Evolutionary conservation across 2,329 filamentous ascomycete genomes (phyloP), one percentile per base, ranked within the genome.

Genomic region (Stenocarpella maydis): DNA sequence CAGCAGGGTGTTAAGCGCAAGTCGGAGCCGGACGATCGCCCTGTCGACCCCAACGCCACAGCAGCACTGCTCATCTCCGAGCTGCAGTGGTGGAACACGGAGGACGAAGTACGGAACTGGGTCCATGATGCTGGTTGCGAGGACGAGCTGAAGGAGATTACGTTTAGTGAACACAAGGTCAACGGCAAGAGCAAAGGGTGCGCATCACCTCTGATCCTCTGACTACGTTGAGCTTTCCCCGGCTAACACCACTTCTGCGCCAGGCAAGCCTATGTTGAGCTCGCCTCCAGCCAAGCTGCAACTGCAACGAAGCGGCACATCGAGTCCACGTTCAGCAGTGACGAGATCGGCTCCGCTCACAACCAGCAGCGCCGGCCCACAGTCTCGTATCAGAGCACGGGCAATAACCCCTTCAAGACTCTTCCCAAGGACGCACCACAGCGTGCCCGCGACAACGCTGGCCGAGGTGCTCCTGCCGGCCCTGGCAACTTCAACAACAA

Each of bases 181-280:
- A 99, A 99, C 74, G 96, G 96, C 74, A 99, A 99, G 83, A 97
- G 94, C 82, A 98, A 98, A 84, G 95, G 96, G 95, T 97, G 86
- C 73, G 90, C 73, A 90, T 15, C 43, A 26, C 37, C 65, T 53
- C 68, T 73, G 73, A 24, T 28, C n/a, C 49, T 21, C 19, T n/a
- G 31, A 37, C 14, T 26, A 15, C 10, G 19, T 28, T 39, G 14
- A 7, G 14, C n/a, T 2, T 24, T 12, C 34, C 8, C 24, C 17
- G 37, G n/a, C 41, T 67, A 55, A 58, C 50, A n/a, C 24, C 19
- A 39, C 65, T 71, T 74, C 60, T 75, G 67, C 21, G 41, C 54
- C 72, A 90, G 89, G 10, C 88, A 91, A 86, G 94, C 91, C 6
- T 98, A 95, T 76, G 83, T 98, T 54, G 93, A 98, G 75, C 94